Evolutionary conservation across 257 asterid genomes (phyloP), one percentile per base, ranked within the genome.

Genomic region (Cruciata laevipes): DNA sequence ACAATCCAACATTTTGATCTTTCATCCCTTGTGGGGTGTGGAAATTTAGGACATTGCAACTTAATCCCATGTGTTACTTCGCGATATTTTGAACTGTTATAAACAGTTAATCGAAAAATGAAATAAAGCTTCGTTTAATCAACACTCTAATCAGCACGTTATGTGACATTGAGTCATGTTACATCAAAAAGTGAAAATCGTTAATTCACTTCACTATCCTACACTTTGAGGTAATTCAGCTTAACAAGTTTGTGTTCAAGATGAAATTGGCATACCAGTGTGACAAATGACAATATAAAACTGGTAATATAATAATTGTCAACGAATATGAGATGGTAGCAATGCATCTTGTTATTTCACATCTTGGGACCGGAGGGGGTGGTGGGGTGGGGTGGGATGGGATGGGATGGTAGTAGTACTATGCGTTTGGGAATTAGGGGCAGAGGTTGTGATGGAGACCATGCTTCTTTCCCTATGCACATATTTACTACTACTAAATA

Each of bases 381-480:
- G 55, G 65, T 23, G 65, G 37, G 27, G 30, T 5, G 66, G 52
- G 4, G 2, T n/a, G n/a, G n/a, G n/a, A n/a, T 23, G 65, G 37
- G 27, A 21, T 5, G 66, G 52, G 4, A 2, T n/a, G 20, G 25
- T 40, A 67, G 61, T 21, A 17, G 56, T 52, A 75, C 31, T 49
- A 56, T 25, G 61, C 44, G 71, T 60, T 66, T 75, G 72, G 71
- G 72, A 75, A 73, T 69, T 59, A 58, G 70, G 53, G 75, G 75
- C 71, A 59, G 72, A 69, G 42, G 65, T 56, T 60, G 63, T 75
- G 85, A 81, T 71, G 52, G 76, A 73, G 83, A 81, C 86, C 69
- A 78, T 71, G 76, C 85, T 75, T 69, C 69, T 78, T 58, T 70
- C 69, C 64, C 71, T 13, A 44, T 70, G 76, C 11, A 40, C 73